Percentiles rank a stretch among this genome's conserved stretches.
phyloP scores from a whole-genome alignment of 129 eudicot species.

The Escallonia herrerae region DNA sequence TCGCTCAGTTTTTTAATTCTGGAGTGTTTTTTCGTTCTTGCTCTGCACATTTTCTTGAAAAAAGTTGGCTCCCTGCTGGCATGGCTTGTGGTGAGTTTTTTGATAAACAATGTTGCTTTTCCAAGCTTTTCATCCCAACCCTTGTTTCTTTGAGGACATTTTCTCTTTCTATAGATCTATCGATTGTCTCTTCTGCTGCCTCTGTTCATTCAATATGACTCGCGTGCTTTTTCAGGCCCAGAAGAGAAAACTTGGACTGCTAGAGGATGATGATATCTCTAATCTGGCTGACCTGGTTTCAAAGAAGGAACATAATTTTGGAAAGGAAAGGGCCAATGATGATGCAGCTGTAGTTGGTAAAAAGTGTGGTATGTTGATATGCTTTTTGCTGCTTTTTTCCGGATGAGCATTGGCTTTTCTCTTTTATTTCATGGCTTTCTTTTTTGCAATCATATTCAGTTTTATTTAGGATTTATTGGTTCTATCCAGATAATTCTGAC shows the following conservation, averaged over 20 bases:
- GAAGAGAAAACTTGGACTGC: slow-evolving; percentile 71
- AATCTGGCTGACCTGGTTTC: slow-evolving; percentile 13
- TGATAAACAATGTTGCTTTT: too few relatives aligned
- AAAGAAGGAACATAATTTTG: slow-evolving; percentile 26
- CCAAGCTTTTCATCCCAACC: too few relatives aligned
- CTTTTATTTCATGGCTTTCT: background rate
- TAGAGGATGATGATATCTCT: slow-evolving; percentile 41
- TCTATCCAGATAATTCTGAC: slow-evolving; percentile 64
- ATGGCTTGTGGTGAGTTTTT: too few relatives aligned
- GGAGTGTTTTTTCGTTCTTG: too few relatives aligned
- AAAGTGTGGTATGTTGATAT: slow-evolving; percentile 39
- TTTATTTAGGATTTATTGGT: background rate
- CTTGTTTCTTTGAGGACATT: too few relatives aligned
- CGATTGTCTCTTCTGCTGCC: too few relatives aligned
- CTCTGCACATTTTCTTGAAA: too few relatives aligned
- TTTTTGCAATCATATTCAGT: background rate
- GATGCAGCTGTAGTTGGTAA: slow-evolving; percentile 23
- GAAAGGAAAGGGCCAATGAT: slow-evolving; percentile 31
- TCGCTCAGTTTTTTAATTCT: too few relatives aligned
- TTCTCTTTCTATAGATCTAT: too few relatives aligned
- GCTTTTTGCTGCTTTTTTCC: background rate
- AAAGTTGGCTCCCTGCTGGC: too few relatives aligned
- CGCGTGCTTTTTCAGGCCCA: slow-evolving; percentile 36
- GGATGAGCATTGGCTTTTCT: background rate
- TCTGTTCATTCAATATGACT: background rate